Evolutionary conservation across 352 stramenopile species (phyloP), one percentile per base, ranked within the genome.

Genomic region (Pilasporangium apinafurcum): DNA sequence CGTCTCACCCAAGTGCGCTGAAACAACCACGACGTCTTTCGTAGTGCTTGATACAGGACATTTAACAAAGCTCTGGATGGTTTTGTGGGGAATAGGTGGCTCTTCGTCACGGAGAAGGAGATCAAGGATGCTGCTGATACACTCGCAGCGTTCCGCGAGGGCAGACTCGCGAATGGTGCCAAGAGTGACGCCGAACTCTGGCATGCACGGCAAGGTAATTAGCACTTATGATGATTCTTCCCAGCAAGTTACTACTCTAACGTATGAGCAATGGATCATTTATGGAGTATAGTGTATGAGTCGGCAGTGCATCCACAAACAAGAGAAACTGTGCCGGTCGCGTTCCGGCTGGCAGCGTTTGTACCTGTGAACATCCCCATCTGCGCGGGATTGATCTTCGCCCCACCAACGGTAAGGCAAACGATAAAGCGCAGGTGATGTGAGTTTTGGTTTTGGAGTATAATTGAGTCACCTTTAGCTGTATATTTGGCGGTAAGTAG

Each of bases 311-410:
- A 95, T 52, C 80, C 81, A 32, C 79, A 91, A 47, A 92, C 72
- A n/a, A 78, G 79, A 21, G 83, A 95, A 49, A 77, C 61, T 12
- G 55, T 95, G 34, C 65, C 76, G 7, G 45, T 64, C 8, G 49
- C 56, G 21, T 87, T 95, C 46, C 79, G 83, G 7, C 65, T 95
- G 37, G 74, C 83, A 17, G 81, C 79, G 10, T 93, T 95, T 48
- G 80, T 95, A 30, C 83, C 83, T 1, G 79, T 87, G 18, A 95
- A 95, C 62, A 87, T 95, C 53, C 78, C 78, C 8, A 91, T 95
- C 40, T 92, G 81, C 33, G 75, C 67, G 18, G 83, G 83, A 42
- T 93, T 95, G 83, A 56, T 95, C 48, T 63, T 92, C 30, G 77
- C 80, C 6, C 63, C 77, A 7, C 66, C 80, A 12, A 92, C 80